Evolutionary conservation across 495 filamentous ascomycete species (phyloP).

Genomic region (Podospora comata): DNA sequence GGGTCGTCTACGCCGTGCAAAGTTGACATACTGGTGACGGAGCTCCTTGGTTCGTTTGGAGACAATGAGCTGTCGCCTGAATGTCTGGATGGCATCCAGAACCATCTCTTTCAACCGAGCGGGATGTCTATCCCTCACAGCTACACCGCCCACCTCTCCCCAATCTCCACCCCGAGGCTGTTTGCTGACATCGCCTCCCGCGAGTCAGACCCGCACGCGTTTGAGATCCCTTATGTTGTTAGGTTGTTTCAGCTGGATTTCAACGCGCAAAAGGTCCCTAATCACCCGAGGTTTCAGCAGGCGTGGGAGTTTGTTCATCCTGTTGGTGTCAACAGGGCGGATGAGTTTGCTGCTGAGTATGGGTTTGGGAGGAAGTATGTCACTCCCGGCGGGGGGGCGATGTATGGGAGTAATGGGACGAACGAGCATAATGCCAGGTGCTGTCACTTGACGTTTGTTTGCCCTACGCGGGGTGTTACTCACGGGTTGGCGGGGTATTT

Average conservation of each 20-base stretch:
- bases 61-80: conserved; percentile 91
- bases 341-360: conserved; percentile 50
- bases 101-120: conserved; percentile 65
- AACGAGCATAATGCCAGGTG: conserved; percentile 88
- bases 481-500: conserved; percentile 95
- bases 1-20: conserved; percentile 39
- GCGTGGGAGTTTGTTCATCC: conserved; percentile 65
- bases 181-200: conserved; percentile 72
- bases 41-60: conserved; percentile 88
- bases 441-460: conserved; percentile 69
- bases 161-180: conserved; percentile 84
- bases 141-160: conserved; percentile 88
- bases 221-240: conserved; percentile 85
- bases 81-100: conserved; percentile 61
- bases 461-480: conserved; percentile 70
- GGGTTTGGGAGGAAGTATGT: conserved; percentile 47
- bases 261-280: conserved; percentile 58
- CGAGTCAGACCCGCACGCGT: conserved; percentile 66
- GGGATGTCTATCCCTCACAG: conserved; percentile 91
- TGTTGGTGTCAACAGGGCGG: conserved; percentile 49
- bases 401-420: conserved; percentile 55
- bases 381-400: conserved; percentile 56
- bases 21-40: conserved; percentile 90
- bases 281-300: conserved; percentile 57
- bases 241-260: conserved; percentile 86